Evolutionary conservation across 495 filamentous ascomycete species (phyloP).

Genomic region (Parathielavia hyrcaniae): DNA sequence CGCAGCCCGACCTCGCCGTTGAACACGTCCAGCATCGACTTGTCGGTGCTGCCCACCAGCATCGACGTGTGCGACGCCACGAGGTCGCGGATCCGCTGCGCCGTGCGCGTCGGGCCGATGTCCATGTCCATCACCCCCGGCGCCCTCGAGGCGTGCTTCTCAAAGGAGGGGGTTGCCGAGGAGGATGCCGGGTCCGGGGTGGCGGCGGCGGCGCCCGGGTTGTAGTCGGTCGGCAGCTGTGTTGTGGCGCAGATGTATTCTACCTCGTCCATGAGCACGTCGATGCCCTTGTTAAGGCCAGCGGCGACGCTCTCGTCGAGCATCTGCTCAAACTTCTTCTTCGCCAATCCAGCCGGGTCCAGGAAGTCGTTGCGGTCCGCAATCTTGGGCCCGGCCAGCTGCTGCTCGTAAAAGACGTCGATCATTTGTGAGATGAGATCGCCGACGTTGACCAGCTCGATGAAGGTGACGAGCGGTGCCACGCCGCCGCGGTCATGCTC

Average conservation of each 20-base stretch:
- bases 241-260: slow-evolving; percentile 90
- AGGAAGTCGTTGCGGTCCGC: slow-evolving; percentile 92
- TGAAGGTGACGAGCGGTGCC: slow-evolving; percentile 87
- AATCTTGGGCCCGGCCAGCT: slow-evolving; percentile 73
- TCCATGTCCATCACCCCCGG: slow-evolving; percentile 44
- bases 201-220: slow-evolving; percentile 51
- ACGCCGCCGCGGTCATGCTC: slow-evolving; percentile 66
- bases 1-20: slow-evolving; percentile 95
- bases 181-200: slow-evolving; percentile 33
- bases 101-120: slow-evolving; percentile 74
- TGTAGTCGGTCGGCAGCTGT: slow-evolving; percentile 83
- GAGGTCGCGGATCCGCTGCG: slow-evolving; percentile 71
- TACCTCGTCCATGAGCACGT: slow-evolving; percentile 97
- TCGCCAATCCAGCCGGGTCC: slow-evolving; percentile 82
- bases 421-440: slow-evolving; percentile 99
- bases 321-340: slow-evolving; percentile 99
- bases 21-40: slow-evolving; percentile 96
- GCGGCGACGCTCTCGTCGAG: slow-evolving; percentile 95
- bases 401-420: slow-evolving; percentile 97
- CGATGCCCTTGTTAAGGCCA: slow-evolving; percentile 93
- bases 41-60: slow-evolving; percentile 88
- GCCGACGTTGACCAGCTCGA: slow-evolving; percentile 96
- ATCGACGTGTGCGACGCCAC: slow-evolving; percentile 84
- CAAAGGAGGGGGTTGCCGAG: slow-evolving; percentile 18
- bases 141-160: slow-evolving; percentile 5